A percentile compares a stretch with the other conserved stretches of the same genome.
Conservation (phyloP, 768 basidiomycete genomes). For the Cyathus striatus region DNA sequence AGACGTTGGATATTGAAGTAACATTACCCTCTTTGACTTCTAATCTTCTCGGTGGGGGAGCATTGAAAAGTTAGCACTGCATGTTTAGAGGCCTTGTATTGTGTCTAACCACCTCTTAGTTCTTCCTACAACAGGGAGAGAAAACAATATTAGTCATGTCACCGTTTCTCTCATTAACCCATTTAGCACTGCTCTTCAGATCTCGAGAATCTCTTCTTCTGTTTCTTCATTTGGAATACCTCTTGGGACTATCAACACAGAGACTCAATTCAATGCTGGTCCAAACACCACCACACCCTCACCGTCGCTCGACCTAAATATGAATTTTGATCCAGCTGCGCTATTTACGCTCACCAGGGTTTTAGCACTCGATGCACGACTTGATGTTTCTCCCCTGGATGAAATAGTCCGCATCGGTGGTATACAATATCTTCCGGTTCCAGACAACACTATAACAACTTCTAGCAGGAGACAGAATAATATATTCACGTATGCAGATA, state of each 20-base stretch:
- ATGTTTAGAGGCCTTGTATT: not conserved
- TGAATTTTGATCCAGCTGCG: conserved; percentile 65
- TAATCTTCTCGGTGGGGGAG: conserved; percentile 49
- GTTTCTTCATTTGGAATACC: conserved; percentile 56
- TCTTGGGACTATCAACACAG: conserved; percentile 56
- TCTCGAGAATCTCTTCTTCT: conserved; percentile 56
- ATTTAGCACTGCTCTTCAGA: conserved; percentile 53
- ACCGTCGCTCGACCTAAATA: conserved; percentile 51
- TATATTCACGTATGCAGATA: conserved; percentile 44
- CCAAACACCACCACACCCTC: conserved; percentile 54
- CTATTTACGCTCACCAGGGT: conserved; percentile 69
- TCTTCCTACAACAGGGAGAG: conserved; percentile 55
- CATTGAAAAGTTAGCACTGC: conserved; percentile 41
- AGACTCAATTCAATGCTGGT: conserved; percentile 42
- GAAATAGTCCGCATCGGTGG: conserved; percentile 63
- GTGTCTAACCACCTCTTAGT: conserved; percentile 26
- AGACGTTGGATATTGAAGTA: conserved; percentile 49
- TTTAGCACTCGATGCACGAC: conserved; percentile 58
- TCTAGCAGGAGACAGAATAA: conserved; percentile 30
- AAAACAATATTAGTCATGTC: conserved; percentile 62
- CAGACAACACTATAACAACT: conserved; percentile 15
- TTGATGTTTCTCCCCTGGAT: conserved; percentile 58
- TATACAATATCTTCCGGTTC: conserved; percentile 49
- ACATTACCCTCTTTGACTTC: conserved; percentile 58
- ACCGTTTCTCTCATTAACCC: conserved; percentile 61